Conservation (phyloP, 192 early-diverging fungal genomes). For the Coemansia sp. region DNA sequence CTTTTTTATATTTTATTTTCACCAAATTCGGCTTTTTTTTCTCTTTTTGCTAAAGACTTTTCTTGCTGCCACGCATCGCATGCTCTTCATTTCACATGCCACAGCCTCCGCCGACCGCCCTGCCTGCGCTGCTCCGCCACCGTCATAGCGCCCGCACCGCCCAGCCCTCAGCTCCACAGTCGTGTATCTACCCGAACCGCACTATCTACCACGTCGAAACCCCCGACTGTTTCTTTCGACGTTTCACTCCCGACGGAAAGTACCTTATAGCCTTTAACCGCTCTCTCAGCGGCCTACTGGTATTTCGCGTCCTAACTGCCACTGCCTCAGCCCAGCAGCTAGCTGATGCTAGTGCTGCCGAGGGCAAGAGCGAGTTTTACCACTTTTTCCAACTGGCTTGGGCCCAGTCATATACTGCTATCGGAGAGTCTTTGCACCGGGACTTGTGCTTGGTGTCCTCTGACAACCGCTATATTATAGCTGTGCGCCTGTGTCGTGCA, state of each 20-base stretch:
- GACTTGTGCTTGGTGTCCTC: constrained; percentile 48
- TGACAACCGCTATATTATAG: constrained; percentile 36
- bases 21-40: neutral
- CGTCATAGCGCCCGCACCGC: constrained; percentile 3
- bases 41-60: neutral
- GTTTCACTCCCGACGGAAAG: constrained; percentile 55
- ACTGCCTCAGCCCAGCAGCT: constrained; percentile 39
- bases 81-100: neutral
- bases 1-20: neutral
- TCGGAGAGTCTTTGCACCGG: constrained; percentile 50
- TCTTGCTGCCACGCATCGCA: neutral
- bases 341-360: constrained; percentile 8
- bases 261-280: constrained; percentile 48
- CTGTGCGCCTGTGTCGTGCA: constrained; percentile 26
- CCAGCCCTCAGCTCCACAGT: constrained; percentile 7
- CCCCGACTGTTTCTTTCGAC: constrained; percentile 50
- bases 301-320: constrained; percentile 28
- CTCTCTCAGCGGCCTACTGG: constrained; percentile 41
- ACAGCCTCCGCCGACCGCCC: neutral
- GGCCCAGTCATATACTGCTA: constrained; percentile 31
- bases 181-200: constrained; percentile 50
- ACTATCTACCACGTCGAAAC: constrained; percentile 53
- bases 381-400: constrained; percentile 48
- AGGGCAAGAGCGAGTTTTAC: constrained; percentile 45
- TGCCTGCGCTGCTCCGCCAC: constrained; percentile 36